These are phyloP conservation scores for Corynespora cassiicola DNA, from an alignment of 2,329 filamentous ascomycete species.

Conservation along the genomic window DNA sequence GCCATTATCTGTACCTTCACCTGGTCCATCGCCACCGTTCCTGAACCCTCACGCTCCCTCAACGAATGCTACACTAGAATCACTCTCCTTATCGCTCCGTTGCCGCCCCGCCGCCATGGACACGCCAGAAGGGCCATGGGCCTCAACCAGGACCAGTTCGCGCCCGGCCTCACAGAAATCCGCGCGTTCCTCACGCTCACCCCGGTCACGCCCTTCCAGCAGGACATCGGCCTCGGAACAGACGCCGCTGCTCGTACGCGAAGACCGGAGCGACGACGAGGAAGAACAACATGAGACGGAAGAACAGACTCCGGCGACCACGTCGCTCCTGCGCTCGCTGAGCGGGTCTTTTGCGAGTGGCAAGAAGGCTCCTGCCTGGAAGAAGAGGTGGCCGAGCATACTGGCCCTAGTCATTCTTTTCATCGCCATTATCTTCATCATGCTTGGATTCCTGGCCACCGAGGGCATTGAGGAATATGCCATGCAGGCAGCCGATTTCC, in stretches of 20 bases:
- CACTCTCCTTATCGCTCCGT: constrained; percentile 5
- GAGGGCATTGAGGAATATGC: constrained; percentile 84
- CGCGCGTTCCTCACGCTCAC: constrained; percentile 38
- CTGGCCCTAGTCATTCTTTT: constrained; percentile 74
- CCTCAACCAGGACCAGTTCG: constrained; percentile 44
- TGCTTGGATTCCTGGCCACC: constrained; percentile 85
- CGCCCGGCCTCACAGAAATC: constrained; percentile 47
- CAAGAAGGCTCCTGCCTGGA: constrained; percentile 39
- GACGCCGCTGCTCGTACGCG: constrained; percentile 47
- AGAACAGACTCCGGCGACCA: constrained; percentile 37
- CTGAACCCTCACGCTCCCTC: no score
- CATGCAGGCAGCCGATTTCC: constrained; percentile 79
- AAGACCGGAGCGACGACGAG: constrained; percentile 30
- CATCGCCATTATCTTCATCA: constrained; percentile 68
- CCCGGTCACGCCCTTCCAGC: constrained; percentile 37
- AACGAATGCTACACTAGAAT: constrained; percentile 16
- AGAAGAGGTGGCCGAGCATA: constrained; percentile 76
- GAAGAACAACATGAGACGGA: constrained; percentile 29
- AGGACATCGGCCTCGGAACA: constrained; percentile 46
- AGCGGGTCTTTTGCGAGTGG: constrained; percentile 30
- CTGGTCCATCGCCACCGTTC: no score
- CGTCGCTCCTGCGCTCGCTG: constrained; percentile 44
- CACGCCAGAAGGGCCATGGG: constrained; percentile 42
- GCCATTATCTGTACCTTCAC: neutral
- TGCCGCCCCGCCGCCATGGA: constrained; percentile 32